Percentiles rank a stretch among this genome's conserved stretches.
Conservation (phyloP, 1,139 yeast genomes). For the Yamadazyma sp. region DNA sequence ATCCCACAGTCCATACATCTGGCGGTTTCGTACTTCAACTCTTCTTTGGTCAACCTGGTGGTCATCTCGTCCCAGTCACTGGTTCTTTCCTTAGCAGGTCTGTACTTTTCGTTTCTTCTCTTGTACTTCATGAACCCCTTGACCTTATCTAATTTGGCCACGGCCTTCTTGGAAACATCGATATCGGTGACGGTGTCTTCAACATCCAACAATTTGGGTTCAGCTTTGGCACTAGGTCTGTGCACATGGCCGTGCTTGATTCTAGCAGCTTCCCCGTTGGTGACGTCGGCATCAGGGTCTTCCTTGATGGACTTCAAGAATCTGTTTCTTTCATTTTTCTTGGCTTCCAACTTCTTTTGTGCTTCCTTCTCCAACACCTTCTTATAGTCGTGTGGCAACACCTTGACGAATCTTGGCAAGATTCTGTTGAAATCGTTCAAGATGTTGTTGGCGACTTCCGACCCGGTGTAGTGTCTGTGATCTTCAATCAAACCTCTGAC, state of each 20-base stretch:
- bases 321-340: conserved; percentile 56
- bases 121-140: conserved; percentile 93
- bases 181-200: conserved; percentile 84
- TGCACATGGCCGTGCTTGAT: conserved; percentile 49
- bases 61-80: conserved; percentile 94
- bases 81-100: conserved; percentile 74
- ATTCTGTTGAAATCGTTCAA: conserved; percentile 85
- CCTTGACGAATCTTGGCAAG: conserved; percentile 89
- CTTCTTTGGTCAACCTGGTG: conserved; percentile 77
- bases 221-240: conserved; percentile 41
- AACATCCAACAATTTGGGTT: conserved; percentile 84
- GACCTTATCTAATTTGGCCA: conserved; percentile 71
- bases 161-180: conserved; percentile 61
- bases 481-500: conserved; percentile 92
- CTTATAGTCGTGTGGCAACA: conserved; percentile 89
- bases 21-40: conserved; percentile 90
- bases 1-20: conserved; percentile 99
- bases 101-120: conserved; percentile 84
- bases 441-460: conserved; percentile 83
- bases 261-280: conserved; percentile 77
- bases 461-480: conserved; percentile 91
- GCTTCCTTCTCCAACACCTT: conserved; percentile 82
- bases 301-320: conserved; percentile 69
- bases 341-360: conserved; percentile 63
- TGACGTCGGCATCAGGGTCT: conserved; percentile 82